Base-by-base conservation (phyloP, 805 yeast species). In the Sugiyamaella smithiae region DNA sequence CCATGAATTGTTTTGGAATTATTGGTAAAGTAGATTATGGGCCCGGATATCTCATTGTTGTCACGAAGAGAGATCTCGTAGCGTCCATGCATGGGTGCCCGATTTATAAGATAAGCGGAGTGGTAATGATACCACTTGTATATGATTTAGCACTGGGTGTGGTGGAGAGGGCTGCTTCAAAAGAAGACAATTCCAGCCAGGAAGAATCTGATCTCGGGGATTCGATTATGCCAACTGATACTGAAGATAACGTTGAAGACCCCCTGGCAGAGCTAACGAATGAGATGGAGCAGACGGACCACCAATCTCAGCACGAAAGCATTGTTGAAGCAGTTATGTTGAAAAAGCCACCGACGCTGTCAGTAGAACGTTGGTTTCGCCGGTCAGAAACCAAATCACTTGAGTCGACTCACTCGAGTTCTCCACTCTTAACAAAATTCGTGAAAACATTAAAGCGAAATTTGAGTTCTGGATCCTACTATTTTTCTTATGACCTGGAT, bases 401-500 rank as follows among this genome's bases (percentile, higher is more conserved):
- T 14, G 16, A 25, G 19, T 5, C 12, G 4, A n/a, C 20, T n/a
- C 19, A 25, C 3, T 26, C 25, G 12, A 20, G 26, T 19, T 24
- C 33, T 7, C 14, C 33, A 29, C 37, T 54, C 11, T 17, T 44
- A 17, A 48, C 48, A 16, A 54, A 54, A 40, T 43, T 58, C 22
- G 8, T 58, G 19, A 43, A 43, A 29, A 28, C 46, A 2, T 25
- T 54, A 2, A 40, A 36, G 12, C 23, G 25, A 5, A 4, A 51
- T 31, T 45, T 58, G 29, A 24, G 32, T 1, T 26, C 51, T 5
- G 44, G 53, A 22, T 55, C 50, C 4, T 50, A 49, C 40, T 59
- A 59, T 33, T 59, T 51, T 36, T 64, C 69, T 0, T 54, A 58
- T 35, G 65, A 65, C 17, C 36, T 65, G 37, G 70, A 67, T 47